Evolutionary conservation across 768 basidiomycete species (phyloP).

Genomic region (Leccinum broughii): DNA sequence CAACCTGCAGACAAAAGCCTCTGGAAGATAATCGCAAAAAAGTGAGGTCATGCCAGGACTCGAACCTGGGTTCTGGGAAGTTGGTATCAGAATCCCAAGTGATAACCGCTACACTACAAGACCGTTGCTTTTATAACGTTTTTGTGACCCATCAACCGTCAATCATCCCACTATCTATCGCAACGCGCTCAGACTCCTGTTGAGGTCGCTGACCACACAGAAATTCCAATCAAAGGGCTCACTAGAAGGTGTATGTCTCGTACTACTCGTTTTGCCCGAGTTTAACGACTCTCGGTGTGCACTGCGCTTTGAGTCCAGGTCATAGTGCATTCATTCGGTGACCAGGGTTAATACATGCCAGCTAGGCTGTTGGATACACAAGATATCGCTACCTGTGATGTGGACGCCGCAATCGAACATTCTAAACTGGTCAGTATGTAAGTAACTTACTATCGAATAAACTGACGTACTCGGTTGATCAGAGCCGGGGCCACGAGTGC

Average conservation of each 20-base stretch:
- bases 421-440: neutral
- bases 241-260: too few species aligned
- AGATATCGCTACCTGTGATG: too few species aligned
- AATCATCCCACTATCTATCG: conserved; percentile 34
- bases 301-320: too few species aligned
- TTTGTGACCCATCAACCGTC: neutral
- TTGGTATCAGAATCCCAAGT: conserved; percentile 14
- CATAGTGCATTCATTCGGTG: too few species aligned
- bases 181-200: too few species aligned
- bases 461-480: conserved; percentile 24
- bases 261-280: too few species aligned
- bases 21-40: neutral
- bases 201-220: conserved; percentile 17
- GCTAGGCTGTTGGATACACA: too few species aligned
- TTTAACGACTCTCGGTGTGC: too few species aligned
- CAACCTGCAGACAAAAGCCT: neutral
- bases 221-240: too few species aligned
- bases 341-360: too few species aligned
- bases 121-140: neutral
- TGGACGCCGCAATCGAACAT: neutral
- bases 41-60: conserved; percentile 14
- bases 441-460: neutral
- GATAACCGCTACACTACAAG: conserved; percentile 19
- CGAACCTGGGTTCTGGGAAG: conserved; percentile 18
- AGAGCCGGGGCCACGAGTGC: conserved; percentile 5